Base-by-base conservation (phyloP, 176 grass and related monocot species). In the Oryza brachyantha region DNA sequence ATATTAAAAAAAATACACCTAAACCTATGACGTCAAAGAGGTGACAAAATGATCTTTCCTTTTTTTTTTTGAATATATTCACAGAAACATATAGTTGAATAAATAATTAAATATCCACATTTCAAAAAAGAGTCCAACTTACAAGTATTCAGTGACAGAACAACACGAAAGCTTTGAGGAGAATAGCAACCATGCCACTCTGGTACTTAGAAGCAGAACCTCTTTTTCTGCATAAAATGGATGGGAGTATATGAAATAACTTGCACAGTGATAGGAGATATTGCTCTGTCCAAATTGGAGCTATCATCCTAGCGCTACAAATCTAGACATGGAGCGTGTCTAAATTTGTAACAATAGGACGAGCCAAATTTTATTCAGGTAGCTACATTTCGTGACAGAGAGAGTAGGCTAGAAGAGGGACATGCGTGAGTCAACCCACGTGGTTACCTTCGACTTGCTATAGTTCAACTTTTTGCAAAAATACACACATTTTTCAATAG, bases 201-300 rank as follows among this genome's bases (percentile, higher is more conserved):
- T 43, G 7, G 16, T 40, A 50, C 54, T 84, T 24, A 91, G 61
- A 85, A 88, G 54, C 92, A 91, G 7, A 91, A 78, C 58, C 85
- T 88, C 60, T 72, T 86, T n/a, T 73, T 83, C 92, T 94, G 71
- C 66, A 85, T 60, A 64, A 28, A 40, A 70, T n/a, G 43, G 8
- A 74, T 25, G 62, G 25, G 72, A 6, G 59, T 60, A 68, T 7
- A 45, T 43, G 39, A 84, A 17, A 46, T 17, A 11, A 8, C 28
- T 29, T 29, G 68, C 28, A 38, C 28, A 11, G 35, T 65, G 64
- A 22, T 21, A 80, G 9, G 29, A 8, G 10, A 77, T 14, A n/a
- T n/a, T n/a, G n/a, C n/a, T n/a, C n/a, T n/a, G n/a, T n/a, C n/a
- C n/a, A n/a, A n/a, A n/a, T n/a, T n/a, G n/a, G n/a, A n/a, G n/a